Base-by-base conservation (phyloP, 768 basidiomycete genomes). In the Lentinus tigrinus region DNA sequence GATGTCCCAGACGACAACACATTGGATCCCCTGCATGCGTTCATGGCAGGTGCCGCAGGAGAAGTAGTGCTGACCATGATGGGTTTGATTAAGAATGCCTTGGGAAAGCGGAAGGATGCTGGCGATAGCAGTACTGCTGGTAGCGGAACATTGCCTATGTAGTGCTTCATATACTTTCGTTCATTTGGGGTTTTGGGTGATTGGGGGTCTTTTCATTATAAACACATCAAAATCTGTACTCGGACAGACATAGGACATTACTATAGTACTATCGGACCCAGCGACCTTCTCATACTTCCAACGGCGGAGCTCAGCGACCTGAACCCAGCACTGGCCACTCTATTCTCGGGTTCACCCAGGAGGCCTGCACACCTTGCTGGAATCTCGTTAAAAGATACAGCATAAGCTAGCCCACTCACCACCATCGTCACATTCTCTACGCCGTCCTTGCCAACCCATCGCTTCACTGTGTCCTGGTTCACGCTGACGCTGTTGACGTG, bases 401-500 rank as follows among this genome's bases (percentile, higher is more conserved):
- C 4, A 3, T 2, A 47, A 27, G 1, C 16, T 3, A 5, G 19
- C 9, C 13, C 8, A 69, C 84, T 58, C 60, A 85, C 88, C 74
- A 72, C 75, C 71, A 77, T 80, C 28, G 77, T 77, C 13, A 78
- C 62, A 39, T 67, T 74, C 63, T 86, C 86, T 50, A 83, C 78
- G 2, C 88, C 88, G 17, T 83, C 78, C 56, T 81, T 76, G n/a
- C 75, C 77, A 21, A 75, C 72, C 13, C 69, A 74, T 61, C 75
- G 75, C 27, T 76, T 73, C 19, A 75, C 74, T 11, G 78, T 77
- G 2, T 71, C 74, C 52, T 75, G 73, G 47, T 80, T 77, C 6
- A 88, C 74, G 68, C 84, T 88, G 14, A 89, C 88, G 47, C 80
- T 84, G 65, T 77, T 90, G 67, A 93, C 80, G 67, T 78, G 78